Evolutionary conservation across 2,329 filamentous ascomycete species (phyloP), one percentile per base, ranked within the genome.

Genomic region (Dactylellina drechsleri): DNA sequence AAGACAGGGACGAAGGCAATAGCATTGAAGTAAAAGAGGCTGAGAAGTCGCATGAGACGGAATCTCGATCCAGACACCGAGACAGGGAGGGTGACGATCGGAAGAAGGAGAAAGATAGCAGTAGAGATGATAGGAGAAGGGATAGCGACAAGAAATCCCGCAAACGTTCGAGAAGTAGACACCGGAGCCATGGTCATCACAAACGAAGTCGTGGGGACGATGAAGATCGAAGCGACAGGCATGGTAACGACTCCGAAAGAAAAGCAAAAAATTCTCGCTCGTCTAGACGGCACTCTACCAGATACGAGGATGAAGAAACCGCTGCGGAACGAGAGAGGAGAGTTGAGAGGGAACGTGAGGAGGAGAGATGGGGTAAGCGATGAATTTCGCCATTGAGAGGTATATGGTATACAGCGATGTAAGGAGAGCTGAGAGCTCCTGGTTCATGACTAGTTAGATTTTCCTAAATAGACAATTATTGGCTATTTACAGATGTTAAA

Each of bases 321-420:
- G 64, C 71, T 20, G 64, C 71, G 18, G 71, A 79, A 50, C 77
- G 79, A 23, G 79, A 79, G 56, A 61, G 79, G 49, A 77, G 77
- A 76, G 79, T 78, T 20, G 79, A 79, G 58, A 77, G 77, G 61
- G 78, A 79, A 59, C 71, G 79, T 31, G 79, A 79, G 66, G 79
- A 78, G 50, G 78, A 79, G 47, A 76, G 79, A 76, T 79, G 79
- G 79, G 75, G 78, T 20, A 76, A 77, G 68, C 75, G 62, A 45
- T 76, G 62, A 65, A 57, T 43, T 43, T 73, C 16, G 50, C 56
- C 18, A 26, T 47, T 8, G 41, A 54, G n/a, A 4, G 58, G 28
- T 20, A 58, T 31, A 57, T 56, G 58, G 28, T n/a, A 62, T 31
- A 57, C 62, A 57, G 41, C 50, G 50, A 59, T 20, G 36, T 50